phyloP scores from a whole-genome alignment of 2,329 filamentous ascomycete species.

The Phyllosticta citriasiana region DNA sequence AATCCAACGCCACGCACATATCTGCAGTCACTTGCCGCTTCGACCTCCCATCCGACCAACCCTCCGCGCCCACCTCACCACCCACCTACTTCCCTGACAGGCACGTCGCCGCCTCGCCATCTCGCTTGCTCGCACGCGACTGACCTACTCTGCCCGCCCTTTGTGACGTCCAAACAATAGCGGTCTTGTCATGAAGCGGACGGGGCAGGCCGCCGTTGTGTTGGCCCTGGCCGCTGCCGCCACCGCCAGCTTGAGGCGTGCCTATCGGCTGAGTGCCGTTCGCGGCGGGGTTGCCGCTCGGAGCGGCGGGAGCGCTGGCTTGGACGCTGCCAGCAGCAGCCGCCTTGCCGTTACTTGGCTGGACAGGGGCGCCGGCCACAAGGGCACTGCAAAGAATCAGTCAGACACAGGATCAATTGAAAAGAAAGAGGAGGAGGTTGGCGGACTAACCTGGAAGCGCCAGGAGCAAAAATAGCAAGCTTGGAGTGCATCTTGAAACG shows the following conservation, averaged over 20 bases:
- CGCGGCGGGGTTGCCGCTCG: background rate
- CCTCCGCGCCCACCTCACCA: too few relatives aligned
- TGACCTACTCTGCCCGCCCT: too few relatives aligned
- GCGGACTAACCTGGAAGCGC: constrained; percentile 2
- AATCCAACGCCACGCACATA: too few relatives aligned
- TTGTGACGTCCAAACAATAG: too few relatives aligned
- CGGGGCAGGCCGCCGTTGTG: background rate
- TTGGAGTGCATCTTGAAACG: constrained; percentile 7
- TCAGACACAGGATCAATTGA: background rate
- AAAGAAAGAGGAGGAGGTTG: background rate
- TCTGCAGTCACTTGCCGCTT: too few relatives aligned
- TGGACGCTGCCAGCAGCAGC: background rate
- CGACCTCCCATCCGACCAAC: too few relatives aligned
- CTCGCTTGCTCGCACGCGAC: too few relatives aligned
- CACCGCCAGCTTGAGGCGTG: background rate
- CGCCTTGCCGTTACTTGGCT: background rate
- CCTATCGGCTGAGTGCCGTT: background rate
- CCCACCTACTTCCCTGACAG: too few relatives aligned
- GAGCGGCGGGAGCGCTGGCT: background rate
- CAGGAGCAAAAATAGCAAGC: constrained; percentile 6
- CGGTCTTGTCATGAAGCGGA: too few relatives aligned
- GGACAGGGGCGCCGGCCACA: constrained; percentile 4
- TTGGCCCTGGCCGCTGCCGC: background rate
- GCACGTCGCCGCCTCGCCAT: too few relatives aligned
- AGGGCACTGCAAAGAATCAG: background rate